These are phyloP conservation scores for Tricholomella constricta DNA, from an alignment of 768 basidiomycete genomes.

Conservation along the genomic window DNA sequence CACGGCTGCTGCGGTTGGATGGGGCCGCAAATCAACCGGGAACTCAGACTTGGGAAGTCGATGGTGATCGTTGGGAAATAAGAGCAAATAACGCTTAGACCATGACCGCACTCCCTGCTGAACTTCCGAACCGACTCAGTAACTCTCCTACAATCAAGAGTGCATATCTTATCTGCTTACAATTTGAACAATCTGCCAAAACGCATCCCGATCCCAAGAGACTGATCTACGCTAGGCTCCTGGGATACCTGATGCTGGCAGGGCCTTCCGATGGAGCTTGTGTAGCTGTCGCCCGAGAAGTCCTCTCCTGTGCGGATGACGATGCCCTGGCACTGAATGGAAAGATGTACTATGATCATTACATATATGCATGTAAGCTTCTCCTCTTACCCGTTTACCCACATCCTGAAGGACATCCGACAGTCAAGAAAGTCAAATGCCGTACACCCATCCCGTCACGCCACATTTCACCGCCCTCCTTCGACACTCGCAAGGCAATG, in stretches of 20 bases:
- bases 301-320: background rate
- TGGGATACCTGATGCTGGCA: background rate
- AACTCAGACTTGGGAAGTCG: no score
- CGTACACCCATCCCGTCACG: background rate
- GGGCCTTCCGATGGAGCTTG: constrained; percentile 3
- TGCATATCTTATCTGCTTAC: no score
- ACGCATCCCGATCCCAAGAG: no score
- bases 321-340: background rate
- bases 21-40: no score
- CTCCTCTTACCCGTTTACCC: background rate
- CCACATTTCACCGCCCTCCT: constrained; percentile 1
- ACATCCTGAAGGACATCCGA: background rate
- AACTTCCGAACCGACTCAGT: no score
- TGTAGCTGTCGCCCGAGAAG: background rate
- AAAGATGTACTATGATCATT: background rate
- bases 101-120: no score
- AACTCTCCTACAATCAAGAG: no score
- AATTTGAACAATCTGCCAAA: no score
- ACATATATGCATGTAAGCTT: background rate
- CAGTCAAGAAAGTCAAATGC: background rate
- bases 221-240: no score
- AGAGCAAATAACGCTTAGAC: no score
- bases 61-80: no score
- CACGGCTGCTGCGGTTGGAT: no score
- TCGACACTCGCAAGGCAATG: constrained; percentile 1